These are phyloP conservation scores for Haplosporangium sp. DNA, from an alignment of 371 early-diverging fungal genomes.

Conservation along the genomic window DNA sequence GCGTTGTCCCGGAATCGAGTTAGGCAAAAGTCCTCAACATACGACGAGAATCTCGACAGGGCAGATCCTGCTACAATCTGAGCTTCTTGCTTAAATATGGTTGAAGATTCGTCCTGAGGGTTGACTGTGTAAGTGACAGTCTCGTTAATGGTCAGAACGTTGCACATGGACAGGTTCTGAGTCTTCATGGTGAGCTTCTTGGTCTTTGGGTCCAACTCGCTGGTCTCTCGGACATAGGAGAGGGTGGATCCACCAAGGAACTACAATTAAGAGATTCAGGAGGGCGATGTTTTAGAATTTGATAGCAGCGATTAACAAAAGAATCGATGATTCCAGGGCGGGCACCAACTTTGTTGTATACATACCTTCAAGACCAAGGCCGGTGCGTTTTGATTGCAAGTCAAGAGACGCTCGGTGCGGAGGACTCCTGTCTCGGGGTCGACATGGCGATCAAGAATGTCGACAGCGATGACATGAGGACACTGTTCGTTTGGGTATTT, in stretches of 20 bases:
- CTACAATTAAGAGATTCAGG: slow-evolving; percentile 33
- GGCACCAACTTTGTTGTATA: no score
- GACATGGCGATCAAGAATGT: slow-evolving; percentile 83
- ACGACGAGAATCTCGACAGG: slow-evolving; percentile 77
- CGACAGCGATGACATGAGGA: slow-evolving; percentile 92
- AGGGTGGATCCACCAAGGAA: slow-evolving; percentile 73
- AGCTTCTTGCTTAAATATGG: slow-evolving; percentile 79
- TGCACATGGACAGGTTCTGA: slow-evolving; percentile 78
- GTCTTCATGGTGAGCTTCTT: slow-evolving; percentile 78
- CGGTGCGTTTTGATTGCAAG: slow-evolving; percentile 90
- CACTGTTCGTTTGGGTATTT: slow-evolving; percentile 97
- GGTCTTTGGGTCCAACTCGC: slow-evolving; percentile 82
- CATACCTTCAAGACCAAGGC: slow-evolving; percentile 70
- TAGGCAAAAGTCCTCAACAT: slow-evolving; percentile 89
- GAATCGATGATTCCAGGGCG: neutral
- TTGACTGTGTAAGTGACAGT: slow-evolving; percentile 73
- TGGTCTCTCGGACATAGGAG: slow-evolving; percentile 89
- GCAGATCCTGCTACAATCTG: slow-evolving; percentile 82
- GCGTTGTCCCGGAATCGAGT: slow-evolving; percentile 92
- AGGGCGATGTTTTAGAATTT: neutral
- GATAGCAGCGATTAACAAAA: neutral
- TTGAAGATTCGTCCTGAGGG: slow-evolving; percentile 46
- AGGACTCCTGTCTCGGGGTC: slow-evolving; percentile 88
- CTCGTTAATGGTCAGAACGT: slow-evolving; percentile 88
- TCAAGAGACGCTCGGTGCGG: slow-evolving; percentile 90